Evolutionary conservation across 768 basidiomycete species (phyloP), one percentile per base, ranked within the genome.

Genomic region (Psilocybe cubensis): DNA sequence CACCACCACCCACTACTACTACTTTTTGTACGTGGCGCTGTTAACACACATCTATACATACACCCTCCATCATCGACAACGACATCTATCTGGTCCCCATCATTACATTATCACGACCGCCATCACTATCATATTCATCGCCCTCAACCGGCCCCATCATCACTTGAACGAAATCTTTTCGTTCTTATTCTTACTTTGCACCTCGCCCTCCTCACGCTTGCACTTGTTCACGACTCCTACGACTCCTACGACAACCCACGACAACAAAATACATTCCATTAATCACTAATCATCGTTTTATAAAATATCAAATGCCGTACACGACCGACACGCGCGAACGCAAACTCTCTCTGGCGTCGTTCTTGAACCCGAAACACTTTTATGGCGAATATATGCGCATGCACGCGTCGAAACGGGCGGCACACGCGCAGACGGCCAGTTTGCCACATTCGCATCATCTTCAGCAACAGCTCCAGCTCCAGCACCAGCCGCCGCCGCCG

Each of bases 311-410:
- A 4, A 38, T 38, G 35, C n/a, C 35, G 12, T 38, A 38, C n/a
- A 38, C 35, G 6, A 6, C 21, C 18, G 46, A 48, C 28, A 25
- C 27, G 4, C 46, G 27, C 27, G n/a, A 48, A 23, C 25, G 24
- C 17, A 25, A 24, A 28, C 20, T 50, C 9, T 51, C 56, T 10
- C 21, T 57, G 6, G 18, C 23, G 35, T 52, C 48, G 41, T 57
- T 57, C 38, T 43, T 57, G 3, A 41, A 43, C 18, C 56, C 56
- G 23, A 57, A 57, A 57, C 56, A 51, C 43, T 57, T 43, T 24
- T 49, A 57, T 27, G 40, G 27, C 3, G 35, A 38, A 17, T 25
- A 41, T 17, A 29, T 27, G 49, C 43, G 41, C 20, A 28, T 50
- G 17, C 48, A 49, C 20, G 28, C 40, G 43, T 18, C 49, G 41